Conservation (phyloP, 192 early-diverging fungal species). For the Coemansia sp. region DNA sequence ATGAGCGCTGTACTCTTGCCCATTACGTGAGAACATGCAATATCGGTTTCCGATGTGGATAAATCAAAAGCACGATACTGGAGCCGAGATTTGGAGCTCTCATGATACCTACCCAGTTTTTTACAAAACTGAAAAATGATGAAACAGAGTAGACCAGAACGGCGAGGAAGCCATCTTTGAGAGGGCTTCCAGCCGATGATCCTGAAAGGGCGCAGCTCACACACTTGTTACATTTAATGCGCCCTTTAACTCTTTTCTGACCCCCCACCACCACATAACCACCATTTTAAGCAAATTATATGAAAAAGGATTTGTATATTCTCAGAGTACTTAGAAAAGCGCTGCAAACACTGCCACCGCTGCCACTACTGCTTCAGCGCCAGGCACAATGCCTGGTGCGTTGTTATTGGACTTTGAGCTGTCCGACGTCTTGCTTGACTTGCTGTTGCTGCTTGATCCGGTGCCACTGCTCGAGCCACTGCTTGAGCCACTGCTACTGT, state of each 20-base stretch:
- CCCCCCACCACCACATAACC: conserved; percentile 11
- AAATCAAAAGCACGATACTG: neutral
- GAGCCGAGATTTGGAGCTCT: neutral
- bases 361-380: conserved; percentile 3
- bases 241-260: conserved; percentile 33
- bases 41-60: neutral
- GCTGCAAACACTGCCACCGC: conserved; percentile 17
- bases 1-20: neutral
- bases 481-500: neutral
- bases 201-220: conserved; percentile 34
- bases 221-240: conserved; percentile 34
- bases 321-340: neutral
- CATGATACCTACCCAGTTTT: conserved; percentile 45
- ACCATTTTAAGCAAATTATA: too few species aligned
- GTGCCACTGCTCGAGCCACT: neutral
- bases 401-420: neutral
- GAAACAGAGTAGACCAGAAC: conserved; percentile 29
- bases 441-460: neutral
- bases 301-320: neutral
- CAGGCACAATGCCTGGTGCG: neutral
- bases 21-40: too few species aligned
- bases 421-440: neutral
- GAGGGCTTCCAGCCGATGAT: neutral
- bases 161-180: conserved; percentile 6
- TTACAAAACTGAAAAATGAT: conserved; percentile 27